phyloP scores from a whole-genome alignment of 768 basidiomycete species.

The Pluteus cervinus region DNA sequence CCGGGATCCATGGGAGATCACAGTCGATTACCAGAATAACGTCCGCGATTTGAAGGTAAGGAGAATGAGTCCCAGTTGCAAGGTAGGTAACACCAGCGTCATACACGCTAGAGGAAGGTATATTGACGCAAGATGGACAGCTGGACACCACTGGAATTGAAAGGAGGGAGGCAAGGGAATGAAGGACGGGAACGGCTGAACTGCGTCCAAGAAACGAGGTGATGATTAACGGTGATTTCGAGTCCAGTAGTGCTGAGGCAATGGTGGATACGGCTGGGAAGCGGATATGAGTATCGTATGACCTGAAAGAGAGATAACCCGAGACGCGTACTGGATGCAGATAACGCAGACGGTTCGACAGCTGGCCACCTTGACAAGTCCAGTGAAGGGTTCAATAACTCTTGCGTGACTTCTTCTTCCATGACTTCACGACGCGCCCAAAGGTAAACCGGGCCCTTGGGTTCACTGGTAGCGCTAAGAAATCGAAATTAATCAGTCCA shows the following conservation, averaged over 20 bases:
- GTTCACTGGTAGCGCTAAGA: conserved; percentile 58
- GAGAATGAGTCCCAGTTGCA: conserved; percentile 35
- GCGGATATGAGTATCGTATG: conserved; percentile 2
- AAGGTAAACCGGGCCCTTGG: conserved; percentile 69
- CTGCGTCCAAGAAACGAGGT: conserved; percentile 60
- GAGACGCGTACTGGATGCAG: conserved; percentile 22
- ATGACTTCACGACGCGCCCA: conserved; percentile 69
- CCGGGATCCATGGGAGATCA: conserved; percentile 62
- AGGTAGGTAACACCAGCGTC: conserved; percentile 49
- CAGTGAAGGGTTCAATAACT: conserved; percentile 21
- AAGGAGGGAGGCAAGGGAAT: conserved; percentile 41
- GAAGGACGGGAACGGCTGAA: conserved; percentile 38
- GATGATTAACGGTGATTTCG: conserved; percentile 55
- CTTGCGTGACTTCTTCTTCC: conserved; percentile 51
- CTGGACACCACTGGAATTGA: conserved; percentile 48
- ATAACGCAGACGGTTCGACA: conserved; percentile 43
- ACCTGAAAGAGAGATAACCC: background rate
- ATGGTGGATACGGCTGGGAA: conserved; percentile 32
- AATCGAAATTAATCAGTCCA: conserved; percentile 3
- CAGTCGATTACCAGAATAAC: conserved; percentile 60
- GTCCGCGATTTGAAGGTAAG: conserved; percentile 48
- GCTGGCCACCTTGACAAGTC: conserved; percentile 43
- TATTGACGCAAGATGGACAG: conserved; percentile 43
- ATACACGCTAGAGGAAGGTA: conserved; percentile 53
- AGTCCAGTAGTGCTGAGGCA: conserved; percentile 39